Conservation (phyloP, 2,329 filamentous ascomycete genomes). For the Stemphylium beticola region DNA sequence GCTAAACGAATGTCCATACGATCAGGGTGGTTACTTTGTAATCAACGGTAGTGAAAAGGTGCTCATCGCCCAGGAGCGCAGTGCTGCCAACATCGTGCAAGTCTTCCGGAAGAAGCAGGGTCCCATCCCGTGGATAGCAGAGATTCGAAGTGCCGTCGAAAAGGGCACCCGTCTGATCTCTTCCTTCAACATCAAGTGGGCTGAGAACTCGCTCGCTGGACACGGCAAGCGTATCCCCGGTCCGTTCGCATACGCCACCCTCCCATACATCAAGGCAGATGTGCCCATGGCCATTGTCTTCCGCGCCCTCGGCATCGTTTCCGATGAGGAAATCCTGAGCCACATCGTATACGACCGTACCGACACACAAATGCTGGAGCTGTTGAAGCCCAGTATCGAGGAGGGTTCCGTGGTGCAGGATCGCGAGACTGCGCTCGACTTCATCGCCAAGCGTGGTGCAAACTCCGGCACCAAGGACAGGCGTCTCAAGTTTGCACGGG, state of each 20-base stretch:
- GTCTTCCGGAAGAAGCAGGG: slow-evolving; percentile 99
- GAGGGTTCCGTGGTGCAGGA: slow-evolving; percentile 97
- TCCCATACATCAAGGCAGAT: slow-evolving; percentile 93
- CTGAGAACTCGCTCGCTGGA: slow-evolving; percentile 78
- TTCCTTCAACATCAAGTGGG: slow-evolving; percentile 88
- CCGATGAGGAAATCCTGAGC: slow-evolving; percentile 96
- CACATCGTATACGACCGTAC: slow-evolving; percentile 96
- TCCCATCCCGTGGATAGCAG: slow-evolving; percentile 89
- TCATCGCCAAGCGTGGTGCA: slow-evolving; percentile 89
- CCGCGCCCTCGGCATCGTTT: slow-evolving; percentile 91
- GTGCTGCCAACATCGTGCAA: slow-evolving; percentile 97
- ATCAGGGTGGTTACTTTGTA: slow-evolving; percentile 98
- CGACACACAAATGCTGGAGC: slow-evolving; percentile 96
- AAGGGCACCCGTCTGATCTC: slow-evolving; percentile 96
- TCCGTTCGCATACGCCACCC: slow-evolving; percentile 84
- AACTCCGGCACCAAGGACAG: slow-evolving; percentile 79
- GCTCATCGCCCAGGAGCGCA: slow-evolving; percentile 94
- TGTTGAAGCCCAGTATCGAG: slow-evolving; percentile 95
- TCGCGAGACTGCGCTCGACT: slow-evolving; percentile 90
- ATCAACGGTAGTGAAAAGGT: slow-evolving; percentile 99
- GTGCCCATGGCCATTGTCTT: slow-evolving; percentile 96
- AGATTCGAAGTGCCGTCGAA: slow-evolving; percentile 95
- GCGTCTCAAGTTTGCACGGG: slow-evolving; percentile 88
- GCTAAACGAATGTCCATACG: slow-evolving; percentile 96
- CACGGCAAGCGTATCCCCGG: slow-evolving; percentile 80